Evolutionary conservation across 345 rosid species (phyloP).

Genomic region (Sapria himalayana): DNA sequence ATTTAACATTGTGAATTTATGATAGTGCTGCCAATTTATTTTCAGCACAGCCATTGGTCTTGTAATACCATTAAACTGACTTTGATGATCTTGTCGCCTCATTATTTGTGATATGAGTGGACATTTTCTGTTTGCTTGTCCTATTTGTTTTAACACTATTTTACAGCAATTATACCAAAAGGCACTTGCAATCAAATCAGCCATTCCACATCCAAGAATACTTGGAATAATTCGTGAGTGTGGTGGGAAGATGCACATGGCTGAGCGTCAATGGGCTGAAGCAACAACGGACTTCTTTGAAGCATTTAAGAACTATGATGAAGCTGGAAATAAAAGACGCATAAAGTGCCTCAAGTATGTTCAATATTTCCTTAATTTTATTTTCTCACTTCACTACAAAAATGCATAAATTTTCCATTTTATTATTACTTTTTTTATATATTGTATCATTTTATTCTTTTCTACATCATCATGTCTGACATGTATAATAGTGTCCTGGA

Average conservation of each 20-base stretch:
- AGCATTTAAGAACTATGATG: conserved; percentile 97
- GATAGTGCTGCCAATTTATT: no score
- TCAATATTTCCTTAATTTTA: conserved; percentile 7
- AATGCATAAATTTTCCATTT: neutral
- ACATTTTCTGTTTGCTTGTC: no score
- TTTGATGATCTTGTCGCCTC: no score
- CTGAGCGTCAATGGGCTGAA: conserved; percentile 97
- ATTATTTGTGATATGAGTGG: no score
- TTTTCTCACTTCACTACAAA: neutral
- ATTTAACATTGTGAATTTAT: neutral
- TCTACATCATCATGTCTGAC: no score
- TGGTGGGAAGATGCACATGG: conserved; percentile 99
- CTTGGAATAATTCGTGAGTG: conserved; percentile 99
- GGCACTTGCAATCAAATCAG: conserved; percentile 96
- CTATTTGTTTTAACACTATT: no score
- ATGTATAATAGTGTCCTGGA: no score
- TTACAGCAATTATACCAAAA: conserved; percentile 91
- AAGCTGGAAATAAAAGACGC: conserved; percentile 98
- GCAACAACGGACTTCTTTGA: conserved; percentile 99
- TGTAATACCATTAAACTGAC: no score
- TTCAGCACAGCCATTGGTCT: no score
- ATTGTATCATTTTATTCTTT: neutral
- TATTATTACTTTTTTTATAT: neutral
- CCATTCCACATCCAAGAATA: conserved; percentile 99
- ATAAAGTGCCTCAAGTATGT: conserved; percentile 89